These are phyloP conservation scores for Begonia masoniana DNA, from an alignment of 306 rosid species.

Conservation along the genomic window DNA sequence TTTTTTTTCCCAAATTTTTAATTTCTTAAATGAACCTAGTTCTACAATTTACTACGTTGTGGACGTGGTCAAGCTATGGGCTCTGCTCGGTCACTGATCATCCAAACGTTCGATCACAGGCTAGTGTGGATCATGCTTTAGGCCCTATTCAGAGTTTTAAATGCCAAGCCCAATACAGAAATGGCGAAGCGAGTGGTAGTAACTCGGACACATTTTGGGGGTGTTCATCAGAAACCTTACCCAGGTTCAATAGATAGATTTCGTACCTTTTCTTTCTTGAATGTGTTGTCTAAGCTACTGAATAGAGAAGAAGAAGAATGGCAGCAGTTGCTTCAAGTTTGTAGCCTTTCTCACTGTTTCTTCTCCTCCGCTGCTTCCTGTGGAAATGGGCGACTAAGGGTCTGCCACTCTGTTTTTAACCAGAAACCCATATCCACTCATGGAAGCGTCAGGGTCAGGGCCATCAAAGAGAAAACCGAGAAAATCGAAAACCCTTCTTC, in stretches of 20 bases:
- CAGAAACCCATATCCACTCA: constrained; percentile 14
- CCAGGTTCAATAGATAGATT: background rate
- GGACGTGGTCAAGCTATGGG: no score
- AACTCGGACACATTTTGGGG: no score
- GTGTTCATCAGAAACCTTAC: no score
- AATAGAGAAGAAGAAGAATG: constrained; percentile 23
- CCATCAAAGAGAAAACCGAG: constrained; percentile 65
- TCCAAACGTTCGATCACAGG: no score
- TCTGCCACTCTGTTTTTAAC: constrained; percentile 13
- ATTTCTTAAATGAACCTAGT: no score
- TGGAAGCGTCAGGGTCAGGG: constrained; percentile 43
- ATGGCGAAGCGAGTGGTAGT: no score
- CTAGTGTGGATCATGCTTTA: no score
- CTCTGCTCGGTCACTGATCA: no score
- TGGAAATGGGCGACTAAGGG: constrained; percentile 11
- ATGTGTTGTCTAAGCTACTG: background rate
- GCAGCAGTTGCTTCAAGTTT: constrained; percentile 22
- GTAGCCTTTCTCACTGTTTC: constrained; percentile 19
- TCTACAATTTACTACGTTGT: no score
- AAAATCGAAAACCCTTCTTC: constrained; percentile 43
- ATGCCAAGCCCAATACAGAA: no score
- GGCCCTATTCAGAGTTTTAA: no score
- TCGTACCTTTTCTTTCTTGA: background rate
- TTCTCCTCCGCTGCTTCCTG: constrained; percentile 28
- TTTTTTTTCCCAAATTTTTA: no score